Evolutionary conservation across 306 rosid species (phyloP).

Genomic region (Notholithocarpus densiflorus): DNA sequence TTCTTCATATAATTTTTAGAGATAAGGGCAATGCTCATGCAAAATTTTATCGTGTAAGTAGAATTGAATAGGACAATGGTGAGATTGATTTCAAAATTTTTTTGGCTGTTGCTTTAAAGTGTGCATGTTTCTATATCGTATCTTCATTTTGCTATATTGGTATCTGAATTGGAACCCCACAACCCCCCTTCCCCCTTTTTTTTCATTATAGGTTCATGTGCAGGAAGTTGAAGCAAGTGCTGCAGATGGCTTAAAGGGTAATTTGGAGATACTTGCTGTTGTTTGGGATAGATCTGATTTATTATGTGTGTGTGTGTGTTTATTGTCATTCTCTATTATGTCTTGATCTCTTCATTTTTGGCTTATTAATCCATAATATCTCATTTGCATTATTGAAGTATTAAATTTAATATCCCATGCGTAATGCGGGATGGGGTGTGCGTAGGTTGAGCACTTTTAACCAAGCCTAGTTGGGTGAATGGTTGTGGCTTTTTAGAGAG

Average conservation of each 20-base stretch:
- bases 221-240: constrained; percentile 64
- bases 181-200: neutral
- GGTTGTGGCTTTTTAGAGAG: too few relatives aligned
- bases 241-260: constrained; percentile 71
- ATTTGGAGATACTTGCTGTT: constrained; percentile 7
- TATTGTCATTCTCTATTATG: constrained; percentile 6
- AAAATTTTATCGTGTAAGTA: constrained; percentile 68
- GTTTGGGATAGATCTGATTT: constrained; percentile 8
- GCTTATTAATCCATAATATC: neutral
- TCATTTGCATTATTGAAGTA: neutral
- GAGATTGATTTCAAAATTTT: constrained; percentile 17
- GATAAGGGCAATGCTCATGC: constrained; percentile 63
- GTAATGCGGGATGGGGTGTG: too few relatives aligned
- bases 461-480: too few relatives aligned
- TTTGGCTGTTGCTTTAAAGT: constrained; percentile 14
- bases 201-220: constrained; percentile 69
- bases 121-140: constrained; percentile 7
- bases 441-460: too few relatives aligned
- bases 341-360: neutral
- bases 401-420: neutral
- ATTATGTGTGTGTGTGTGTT: neutral
- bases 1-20: constrained; percentile 64
- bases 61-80: constrained; percentile 5
- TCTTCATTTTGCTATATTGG: constrained; percentile 9
- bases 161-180: constrained; percentile 20